Conservation (phyloP, 2,329 filamentous ascomycete species). For the Neofusicoccum sp. region DNA sequence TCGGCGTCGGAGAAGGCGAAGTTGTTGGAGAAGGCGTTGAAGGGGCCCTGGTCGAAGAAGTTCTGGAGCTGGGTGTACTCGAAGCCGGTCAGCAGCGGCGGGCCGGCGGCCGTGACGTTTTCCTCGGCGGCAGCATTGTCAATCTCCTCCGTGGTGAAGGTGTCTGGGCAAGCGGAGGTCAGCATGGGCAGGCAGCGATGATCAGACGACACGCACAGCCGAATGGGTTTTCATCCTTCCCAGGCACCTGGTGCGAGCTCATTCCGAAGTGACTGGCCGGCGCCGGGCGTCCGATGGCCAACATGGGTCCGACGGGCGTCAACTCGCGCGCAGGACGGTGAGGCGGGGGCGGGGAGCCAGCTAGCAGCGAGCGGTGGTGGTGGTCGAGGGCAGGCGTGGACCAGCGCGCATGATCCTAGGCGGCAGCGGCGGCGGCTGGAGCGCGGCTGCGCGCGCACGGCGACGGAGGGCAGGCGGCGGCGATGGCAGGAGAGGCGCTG, state of each 20-base stretch:
- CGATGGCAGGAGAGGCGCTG: background rate
- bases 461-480: background rate
- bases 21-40: constrained; percentile 8
- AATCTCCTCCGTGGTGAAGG: constrained; percentile 10
- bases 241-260: constrained; percentile 16
- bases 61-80: constrained; percentile 14
- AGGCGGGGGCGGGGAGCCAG: background rate
- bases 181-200: background rate
- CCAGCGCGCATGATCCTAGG: background rate
- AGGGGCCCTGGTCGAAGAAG: constrained; percentile 19
- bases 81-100: constrained; percentile 12
- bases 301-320: constrained; percentile 5
- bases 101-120: constrained; percentile 12
- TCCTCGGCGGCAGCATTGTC: constrained; percentile 16
- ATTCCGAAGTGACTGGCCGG: constrained; percentile 18
- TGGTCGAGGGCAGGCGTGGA: background rate
- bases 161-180: background rate
- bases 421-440: background rate
- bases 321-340: background rate
- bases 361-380: constrained; percentile 10
- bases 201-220: constrained; percentile 15
- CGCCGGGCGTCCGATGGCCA: constrained; percentile 13
- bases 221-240: constrained; percentile 16
- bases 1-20: constrained; percentile 9
- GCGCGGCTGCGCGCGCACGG: constrained; percentile 4